Evolutionary conservation across 1,284 basidiomycete genomes (phyloP), one percentile per base, ranked within the genome.

Genomic region (Moniliophthora roreri): DNA sequence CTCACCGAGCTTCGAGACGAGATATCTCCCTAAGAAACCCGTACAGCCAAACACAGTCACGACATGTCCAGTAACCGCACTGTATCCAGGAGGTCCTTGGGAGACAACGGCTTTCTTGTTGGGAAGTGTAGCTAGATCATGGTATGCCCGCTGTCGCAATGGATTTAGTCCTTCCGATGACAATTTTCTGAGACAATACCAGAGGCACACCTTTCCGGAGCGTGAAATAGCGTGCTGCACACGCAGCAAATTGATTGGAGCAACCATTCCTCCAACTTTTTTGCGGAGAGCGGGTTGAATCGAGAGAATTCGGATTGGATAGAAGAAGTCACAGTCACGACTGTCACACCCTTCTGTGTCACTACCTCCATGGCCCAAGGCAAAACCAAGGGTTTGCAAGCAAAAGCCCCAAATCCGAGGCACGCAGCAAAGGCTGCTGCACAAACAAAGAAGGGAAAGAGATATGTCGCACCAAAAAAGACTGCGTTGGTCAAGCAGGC

Each of bases 41-140:
- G 95, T 98, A 67, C 88, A 92, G 34, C 96, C 96, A 75, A 99
- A 99, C 52, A 99, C 95, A 26, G 96, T 99, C 39, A 90, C 96
- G 44, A 89, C 84, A 72, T 95, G 94, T 2, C 95, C 95, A 49
- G 87, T 87, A 57, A 87, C 84, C 6, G 92, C 87, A 65, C 92
- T 94, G 63, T 95, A 87, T 50, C 94, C 94, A 35, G 93, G 86
- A 50, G 85, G 80, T 16, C 93, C 93, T 58, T 84, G 75, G 15
- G 85, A 81, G 63, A 93, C 78, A 60, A 90, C 73, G 34, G 90
- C 84, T 65, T 85, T 85, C 60, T 74, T 73, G 41, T 74, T 72
- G 52, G 85, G 81, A 32, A 86, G 72, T n/a, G 78, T 79, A 56
- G 78, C 72, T 38, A 89, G 68, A 73, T 90, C 88, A 67, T 88